Evolutionary conservation across 2,329 filamentous ascomycete genomes (phyloP).

Genomic region (Pseudogymnoascus sp.): DNA sequence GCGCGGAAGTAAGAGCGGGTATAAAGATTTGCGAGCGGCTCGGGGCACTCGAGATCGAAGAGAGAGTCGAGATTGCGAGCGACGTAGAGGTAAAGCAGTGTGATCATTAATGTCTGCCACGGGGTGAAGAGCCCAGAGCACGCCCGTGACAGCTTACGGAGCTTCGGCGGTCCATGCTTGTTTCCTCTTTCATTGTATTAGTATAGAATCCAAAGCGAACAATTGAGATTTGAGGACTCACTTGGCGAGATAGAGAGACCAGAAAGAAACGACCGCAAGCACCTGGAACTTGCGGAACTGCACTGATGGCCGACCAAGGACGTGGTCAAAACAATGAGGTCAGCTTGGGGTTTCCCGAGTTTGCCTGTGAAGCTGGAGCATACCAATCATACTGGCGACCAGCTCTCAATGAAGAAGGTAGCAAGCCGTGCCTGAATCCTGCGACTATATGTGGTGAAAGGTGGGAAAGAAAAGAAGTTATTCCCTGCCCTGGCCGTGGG

Average conservation of each 20-base stretch:
- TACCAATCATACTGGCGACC: constrained; percentile 6
- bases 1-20: constrained; percentile 87
- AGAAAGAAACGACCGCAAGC: constrained; percentile 82
- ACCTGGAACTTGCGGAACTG: constrained; percentile 92
- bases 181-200: constrained; percentile 53
- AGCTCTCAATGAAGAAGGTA: neutral
- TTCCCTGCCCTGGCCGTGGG: constrained; percentile 2
- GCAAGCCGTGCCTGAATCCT: neutral
- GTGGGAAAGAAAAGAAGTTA: neutral
- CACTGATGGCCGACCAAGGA: constrained; percentile 80
- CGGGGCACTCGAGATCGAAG: constrained; percentile 81
- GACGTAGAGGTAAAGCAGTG: constrained; percentile 84
- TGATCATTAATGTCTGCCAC: constrained; percentile 84
- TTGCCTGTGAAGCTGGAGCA: neutral
- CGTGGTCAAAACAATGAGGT: constrained; percentile 56
- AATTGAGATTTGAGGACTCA: constrained; percentile 32
- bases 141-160: constrained; percentile 62
- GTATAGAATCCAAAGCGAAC: constrained; percentile 5
- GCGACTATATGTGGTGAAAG: neutral
- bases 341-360: neutral
- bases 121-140: constrained; percentile 66
- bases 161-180: constrained; percentile 75
- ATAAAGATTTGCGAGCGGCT: constrained; percentile 91
- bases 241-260: constrained; percentile 77
- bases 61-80: constrained; percentile 91